phyloP scores from a whole-genome alignment of 495 filamentous ascomycete genomes.

The Podospora pseudoanserina region DNA sequence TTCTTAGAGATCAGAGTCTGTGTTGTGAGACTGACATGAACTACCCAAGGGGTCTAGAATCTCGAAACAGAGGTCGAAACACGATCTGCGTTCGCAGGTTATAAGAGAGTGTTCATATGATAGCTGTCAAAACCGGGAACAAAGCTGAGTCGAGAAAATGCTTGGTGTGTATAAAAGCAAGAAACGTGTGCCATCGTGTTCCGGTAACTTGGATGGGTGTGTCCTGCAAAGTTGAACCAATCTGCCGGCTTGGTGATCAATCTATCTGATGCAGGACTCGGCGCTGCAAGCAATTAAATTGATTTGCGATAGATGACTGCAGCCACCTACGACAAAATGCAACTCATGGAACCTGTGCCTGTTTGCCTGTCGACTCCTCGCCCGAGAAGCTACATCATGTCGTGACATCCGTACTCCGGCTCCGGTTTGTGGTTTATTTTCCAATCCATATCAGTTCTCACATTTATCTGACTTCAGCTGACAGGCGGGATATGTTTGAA shows the following conservation, averaged over 20 bases:
- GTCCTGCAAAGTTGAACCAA: background rate
- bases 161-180: background rate
- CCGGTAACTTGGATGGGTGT: background rate
- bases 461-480: constrained; percentile 4
- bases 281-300: background rate
- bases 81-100: background rate
- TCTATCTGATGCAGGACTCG: background rate
- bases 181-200: background rate
- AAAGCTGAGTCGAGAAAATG: background rate
- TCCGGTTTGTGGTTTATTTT: background rate
- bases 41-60: background rate
- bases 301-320: background rate
- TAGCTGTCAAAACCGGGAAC: background rate
- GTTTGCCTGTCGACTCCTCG: background rate
- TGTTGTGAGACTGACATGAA: background rate
- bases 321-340: background rate
- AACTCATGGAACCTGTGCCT: background rate
- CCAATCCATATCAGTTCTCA: background rate
- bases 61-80: background rate
- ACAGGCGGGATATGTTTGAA: background rate
- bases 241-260: background rate
- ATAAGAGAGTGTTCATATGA: background rate
- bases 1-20: background rate
- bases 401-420: background rate
- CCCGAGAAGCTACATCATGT: background rate